Base-by-base conservation (phyloP, 1,284 basidiomycete species). In the Fomitopsis betulina region DNA sequence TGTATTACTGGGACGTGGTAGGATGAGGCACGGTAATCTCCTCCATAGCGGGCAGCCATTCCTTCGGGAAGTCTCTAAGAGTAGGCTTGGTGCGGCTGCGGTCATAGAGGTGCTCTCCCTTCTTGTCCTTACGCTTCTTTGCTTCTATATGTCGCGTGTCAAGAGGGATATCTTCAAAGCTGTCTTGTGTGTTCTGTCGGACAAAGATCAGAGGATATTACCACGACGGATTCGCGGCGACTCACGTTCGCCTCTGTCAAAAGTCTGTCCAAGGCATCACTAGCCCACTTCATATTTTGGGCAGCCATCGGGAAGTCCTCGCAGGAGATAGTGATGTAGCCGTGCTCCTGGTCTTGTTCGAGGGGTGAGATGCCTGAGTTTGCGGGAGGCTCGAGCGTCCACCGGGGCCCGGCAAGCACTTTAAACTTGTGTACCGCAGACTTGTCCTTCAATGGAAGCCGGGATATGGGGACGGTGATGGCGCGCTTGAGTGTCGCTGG, bases 241-340 rank as follows among this genome's bases (percentile, higher is more conserved):
- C 84, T 62, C 64, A 94, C 94, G 71, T 94, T 94, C 13, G 93
- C 90, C 65, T 87, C 85, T 13, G 72, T 73, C 60, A 94, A 72
- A 40, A 96, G 74, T 60, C 80, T 75, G 67, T 93, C 88, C 54
- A 96, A 71, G 10, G 84, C 80, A 67, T 95, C 92, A 65, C 88
- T 89, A 23, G 86, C 87, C 86, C 89, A 93, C 71, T 94, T 94
- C 64, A 94, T 73, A 72, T 96, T 96, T 89, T 91, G 87, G 25
- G 84, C 79, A 1, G 85, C 80, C 63, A 84, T 79, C 3, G 86
- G 84, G 71, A 92, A 93, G 69, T 89, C 83, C 66, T 94, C 94
- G 69, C 90, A 92, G 1, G 89, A 82, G 59, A 96, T 91, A 74
- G 93, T 94, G 70, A 96, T 78, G 73, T 82, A 94, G 9, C 93